phyloP scores from a whole-genome alignment of 345 rosid genomes.

The Salix caprea region DNA sequence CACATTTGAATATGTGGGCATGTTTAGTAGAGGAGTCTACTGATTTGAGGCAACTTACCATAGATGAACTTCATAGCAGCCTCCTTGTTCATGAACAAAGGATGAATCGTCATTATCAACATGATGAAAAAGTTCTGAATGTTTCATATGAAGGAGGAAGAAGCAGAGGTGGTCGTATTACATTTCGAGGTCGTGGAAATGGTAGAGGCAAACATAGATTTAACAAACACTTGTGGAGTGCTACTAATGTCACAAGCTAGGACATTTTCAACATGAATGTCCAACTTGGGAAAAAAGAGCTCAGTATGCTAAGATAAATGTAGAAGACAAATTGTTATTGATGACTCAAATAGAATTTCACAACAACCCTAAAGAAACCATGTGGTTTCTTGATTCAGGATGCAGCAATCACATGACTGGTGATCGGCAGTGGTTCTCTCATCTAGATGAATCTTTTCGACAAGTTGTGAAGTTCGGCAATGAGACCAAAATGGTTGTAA shows the following conservation, averaged over 20 bases:
- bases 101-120: no score
- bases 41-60: no score
- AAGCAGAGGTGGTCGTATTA: no score
- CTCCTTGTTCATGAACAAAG: no score
- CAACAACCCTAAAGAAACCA: neutral
- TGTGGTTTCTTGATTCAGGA: neutral
- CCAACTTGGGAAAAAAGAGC: neutral
- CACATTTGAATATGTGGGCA: no score
- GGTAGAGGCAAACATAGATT: no score
- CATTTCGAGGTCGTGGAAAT: no score
- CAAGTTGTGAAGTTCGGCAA: neutral
- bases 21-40: no score
- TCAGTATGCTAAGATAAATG: neutral
- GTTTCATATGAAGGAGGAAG: no score
- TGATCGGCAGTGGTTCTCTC: neutral
- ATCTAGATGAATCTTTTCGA: neutral
- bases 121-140: no score
- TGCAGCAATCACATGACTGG: neutral
- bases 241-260: neutral
- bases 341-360: neutral
- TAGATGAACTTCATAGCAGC: no score
- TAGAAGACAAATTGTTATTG: neutral
- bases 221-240: neutral
- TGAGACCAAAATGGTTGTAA: neutral
- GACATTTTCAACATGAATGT: neutral